phyloP scores from a whole-genome alignment of 495 filamentous ascomycete species.

The Delitschia confertaspora region DNA sequence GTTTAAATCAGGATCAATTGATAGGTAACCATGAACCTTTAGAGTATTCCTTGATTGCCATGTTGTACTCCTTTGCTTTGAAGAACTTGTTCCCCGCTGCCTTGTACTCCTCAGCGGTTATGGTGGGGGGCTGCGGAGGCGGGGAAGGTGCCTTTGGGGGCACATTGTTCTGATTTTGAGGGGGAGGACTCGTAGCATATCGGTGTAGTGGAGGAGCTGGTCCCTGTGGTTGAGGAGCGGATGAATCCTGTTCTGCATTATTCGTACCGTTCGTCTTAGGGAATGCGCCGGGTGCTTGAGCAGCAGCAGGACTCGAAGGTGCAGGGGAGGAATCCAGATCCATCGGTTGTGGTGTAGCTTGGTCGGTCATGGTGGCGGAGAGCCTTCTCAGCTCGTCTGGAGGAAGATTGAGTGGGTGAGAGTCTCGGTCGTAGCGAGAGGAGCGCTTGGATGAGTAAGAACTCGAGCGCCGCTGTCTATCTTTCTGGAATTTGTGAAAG shows the following conservation, averaged over 20 bases:
- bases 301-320: conserved; percentile 38
- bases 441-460: conserved; percentile 32
- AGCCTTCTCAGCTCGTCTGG: conserved; percentile 71
- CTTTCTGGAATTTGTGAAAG: conserved; percentile 14
- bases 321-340: conserved; percentile 57
- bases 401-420: conserved; percentile 77
- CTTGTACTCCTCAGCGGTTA: conserved; percentile 85
- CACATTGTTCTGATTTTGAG: conserved; percentile 31
- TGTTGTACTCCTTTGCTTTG: conserved; percentile 77
- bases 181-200: conserved; percentile 51
- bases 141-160: conserved; percentile 28
- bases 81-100: conserved; percentile 90
- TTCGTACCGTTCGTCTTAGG: conserved; percentile 42
- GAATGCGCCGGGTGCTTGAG: conserved; percentile 25
- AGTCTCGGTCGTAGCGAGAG: conserved; percentile 48
- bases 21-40: conserved; percentile 59
- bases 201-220: conserved; percentile 76
- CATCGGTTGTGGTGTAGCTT: conserved; percentile 51
- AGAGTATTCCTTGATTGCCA: conserved; percentile 84
- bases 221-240: too few relatives aligned
- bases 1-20: conserved; percentile 11
- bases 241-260: conserved; percentile 46
- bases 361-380: conserved; percentile 44
- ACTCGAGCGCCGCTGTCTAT: conserved; percentile 13
- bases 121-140: conserved; percentile 39